These are phyloP conservation scores for Rozella allomycis DNA, from an alignment of 371 early-diverging fungal genomes.

Conservation along the genomic window DNA sequence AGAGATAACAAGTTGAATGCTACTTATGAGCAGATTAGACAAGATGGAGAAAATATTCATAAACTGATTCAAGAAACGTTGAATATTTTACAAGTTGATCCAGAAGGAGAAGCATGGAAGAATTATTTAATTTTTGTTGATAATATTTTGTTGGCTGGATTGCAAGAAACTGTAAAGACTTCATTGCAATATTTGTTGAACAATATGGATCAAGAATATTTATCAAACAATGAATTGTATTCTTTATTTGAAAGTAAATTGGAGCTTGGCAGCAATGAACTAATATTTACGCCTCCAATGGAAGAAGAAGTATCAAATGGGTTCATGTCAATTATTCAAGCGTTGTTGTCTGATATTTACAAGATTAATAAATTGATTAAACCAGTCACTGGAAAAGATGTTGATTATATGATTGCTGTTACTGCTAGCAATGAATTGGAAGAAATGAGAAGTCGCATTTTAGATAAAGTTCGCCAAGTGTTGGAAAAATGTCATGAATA, in stretches of 20 bases:
- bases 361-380: slow-evolving; percentile 22
- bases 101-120: slow-evolving; percentile 13
- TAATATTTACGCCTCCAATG: slow-evolving; percentile 30
- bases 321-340: slow-evolving; percentile 13
- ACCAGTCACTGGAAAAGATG: slow-evolving; percentile 23
- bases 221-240: slow-evolving; percentile 15
- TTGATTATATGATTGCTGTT: slow-evolving; percentile 29
- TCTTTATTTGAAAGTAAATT: slow-evolving; percentile 32
- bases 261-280: slow-evolving; percentile 21
- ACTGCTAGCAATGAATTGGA: slow-evolving; percentile 13
- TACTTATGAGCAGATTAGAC: slow-evolving; percentile 19
- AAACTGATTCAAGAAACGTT: slow-evolving; percentile 18
- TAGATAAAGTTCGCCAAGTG: slow-evolving; percentile 12
- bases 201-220: slow-evolving; percentile 23
- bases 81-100: slow-evolving; percentile 9
- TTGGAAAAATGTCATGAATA: slow-evolving; percentile 21
- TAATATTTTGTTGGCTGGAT: slow-evolving; percentile 21
- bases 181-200: slow-evolving; percentile 21
- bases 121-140: slow-evolving; percentile 23
- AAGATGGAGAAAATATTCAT: slow-evolving; percentile 21
- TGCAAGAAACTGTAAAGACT: slow-evolving; percentile 17
- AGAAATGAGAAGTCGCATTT: slow-evolving; percentile 10
- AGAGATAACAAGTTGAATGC: slow-evolving; percentile 22
- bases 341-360: slow-evolving; percentile 26
- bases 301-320: slow-evolving; percentile 22